Percentiles rank a stretch among this genome's conserved stretches.
Evolutionary conservation across 768 basidiomycete genomes (phyloP).

Genomic region (Obba rivulosa): DNA sequence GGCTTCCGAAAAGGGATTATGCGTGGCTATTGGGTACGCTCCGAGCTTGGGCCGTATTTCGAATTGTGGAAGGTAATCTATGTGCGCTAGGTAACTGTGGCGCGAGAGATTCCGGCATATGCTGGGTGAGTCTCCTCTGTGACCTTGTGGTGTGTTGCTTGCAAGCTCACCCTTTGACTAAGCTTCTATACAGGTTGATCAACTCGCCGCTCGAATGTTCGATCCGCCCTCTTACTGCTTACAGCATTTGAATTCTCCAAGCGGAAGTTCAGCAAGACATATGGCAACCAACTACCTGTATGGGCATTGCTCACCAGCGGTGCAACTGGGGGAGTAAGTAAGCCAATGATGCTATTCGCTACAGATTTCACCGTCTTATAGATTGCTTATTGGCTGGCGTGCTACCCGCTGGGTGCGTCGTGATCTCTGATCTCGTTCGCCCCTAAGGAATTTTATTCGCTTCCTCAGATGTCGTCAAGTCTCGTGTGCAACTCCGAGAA

Average conservation of each 20-base stretch:
- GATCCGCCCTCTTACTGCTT: background rate
- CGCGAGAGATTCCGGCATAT: conserved; percentile 93
- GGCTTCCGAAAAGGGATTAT: conserved; percentile 87
- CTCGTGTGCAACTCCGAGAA: conserved; percentile 74
- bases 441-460: background rate
- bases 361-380: conserved; percentile 20
- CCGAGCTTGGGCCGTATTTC: background rate
- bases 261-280: conserved; percentile 58
- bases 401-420: conserved; percentile 73
- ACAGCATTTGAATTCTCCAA: conserved; percentile 88
- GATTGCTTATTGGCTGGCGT: conserved; percentile 91
- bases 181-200: conserved; percentile 61
- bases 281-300: conserved; percentile 68
- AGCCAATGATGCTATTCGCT: background rate
- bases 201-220: background rate
- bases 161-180: background rate
- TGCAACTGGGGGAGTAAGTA: conserved; percentile 72
- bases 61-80: background rate
- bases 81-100: conserved; percentile 67
- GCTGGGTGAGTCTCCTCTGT: conserved; percentile 56
- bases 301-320: conserved; percentile 85
- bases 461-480: conserved; percentile 79
- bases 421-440: background rate
- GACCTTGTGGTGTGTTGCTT: background rate
- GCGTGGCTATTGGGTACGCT: conserved; percentile 90